phyloP scores from a whole-genome alignment of 495 filamentous ascomycete species.

The Astrothelium subdiscretum region DNA sequence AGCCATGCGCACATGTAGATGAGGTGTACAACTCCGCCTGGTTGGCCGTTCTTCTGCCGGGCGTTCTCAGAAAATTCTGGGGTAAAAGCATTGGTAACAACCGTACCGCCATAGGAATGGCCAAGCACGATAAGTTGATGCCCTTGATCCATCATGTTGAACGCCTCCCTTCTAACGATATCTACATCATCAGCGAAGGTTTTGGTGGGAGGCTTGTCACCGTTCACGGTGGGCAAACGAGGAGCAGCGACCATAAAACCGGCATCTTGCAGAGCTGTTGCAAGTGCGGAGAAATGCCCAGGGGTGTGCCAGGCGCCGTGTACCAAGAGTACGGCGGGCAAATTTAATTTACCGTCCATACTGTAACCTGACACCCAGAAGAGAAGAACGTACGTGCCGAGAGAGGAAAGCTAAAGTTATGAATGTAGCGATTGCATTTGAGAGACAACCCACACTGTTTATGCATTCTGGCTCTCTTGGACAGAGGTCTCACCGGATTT shows the following conservation, averaged over 20 bases:
- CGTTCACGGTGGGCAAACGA: conserved; percentile 5
- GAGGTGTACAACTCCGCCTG: neutral
- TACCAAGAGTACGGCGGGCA: conserved; percentile 9
- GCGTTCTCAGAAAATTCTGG: conserved; percentile 5
- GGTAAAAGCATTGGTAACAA: neutral
- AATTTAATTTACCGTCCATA: neutral
- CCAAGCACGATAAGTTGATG: neutral
- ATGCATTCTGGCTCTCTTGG: too few species aligned
- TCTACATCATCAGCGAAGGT: neutral
- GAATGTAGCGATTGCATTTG: too few species aligned
- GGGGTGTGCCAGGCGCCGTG: conserved; percentile 12
- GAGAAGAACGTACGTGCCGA: too few species aligned
- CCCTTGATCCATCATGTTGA: neutral
- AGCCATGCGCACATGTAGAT: conserved; percentile 5
- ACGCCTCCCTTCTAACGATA: neutral
- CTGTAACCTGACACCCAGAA: too few species aligned
- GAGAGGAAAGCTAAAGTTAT: too few species aligned
- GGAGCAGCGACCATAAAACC: conserved; percentile 14
- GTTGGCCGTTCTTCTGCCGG: neutral
- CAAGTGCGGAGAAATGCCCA: conserved; percentile 1
- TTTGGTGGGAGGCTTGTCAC: conserved; percentile 5
- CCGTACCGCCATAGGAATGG: conserved; percentile 1
- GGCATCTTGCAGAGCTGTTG: conserved; percentile 9
- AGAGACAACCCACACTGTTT: too few species aligned
- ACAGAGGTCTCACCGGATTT: too few species aligned